Conservation (phyloP, 1,139 yeast species). For the Nakaseomyces sp. region DNA sequence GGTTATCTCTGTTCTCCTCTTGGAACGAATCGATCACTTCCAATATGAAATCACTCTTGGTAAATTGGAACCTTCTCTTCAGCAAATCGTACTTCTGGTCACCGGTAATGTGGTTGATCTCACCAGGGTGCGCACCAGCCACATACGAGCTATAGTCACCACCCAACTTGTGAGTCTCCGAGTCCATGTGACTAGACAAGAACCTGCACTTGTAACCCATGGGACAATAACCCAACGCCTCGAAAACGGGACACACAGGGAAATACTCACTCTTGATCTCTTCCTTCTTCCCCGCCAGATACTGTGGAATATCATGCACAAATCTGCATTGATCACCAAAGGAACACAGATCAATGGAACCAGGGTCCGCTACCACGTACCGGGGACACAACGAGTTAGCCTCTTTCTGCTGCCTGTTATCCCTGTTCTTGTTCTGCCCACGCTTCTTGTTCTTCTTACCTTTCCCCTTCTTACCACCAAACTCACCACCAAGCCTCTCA, state of each 20-base stretch:
- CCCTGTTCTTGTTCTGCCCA: conserved; percentile 89
- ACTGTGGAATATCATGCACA: conserved; percentile 63
- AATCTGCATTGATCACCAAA: conserved; percentile 72
- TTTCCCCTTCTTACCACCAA: conserved; percentile 35
- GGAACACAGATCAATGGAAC: conserved; percentile 39
- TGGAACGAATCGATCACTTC: conserved; percentile 48
- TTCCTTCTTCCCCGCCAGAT: conserved; percentile 54
- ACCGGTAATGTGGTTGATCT: conserved; percentile 54
- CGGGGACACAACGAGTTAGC: conserved; percentile 59
- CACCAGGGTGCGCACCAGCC: conserved; percentile 32
- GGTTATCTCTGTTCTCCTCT: conserved; percentile 33
- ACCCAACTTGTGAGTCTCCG: conserved; percentile 39
- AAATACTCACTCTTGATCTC: conserved; percentile 44
- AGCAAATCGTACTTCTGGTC: conserved; percentile 50
- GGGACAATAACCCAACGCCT: conserved; percentile 81
- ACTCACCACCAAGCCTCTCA: conserved; percentile 27
- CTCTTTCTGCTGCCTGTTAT: conserved; percentile 62
- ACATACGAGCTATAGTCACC: conserved; percentile 14
- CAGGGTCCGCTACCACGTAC: conserved; percentile 42
- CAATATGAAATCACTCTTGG: conserved; percentile 46
- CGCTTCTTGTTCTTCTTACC: conserved; percentile 44
- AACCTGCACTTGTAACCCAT: conserved; percentile 89
- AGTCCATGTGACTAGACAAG: conserved; percentile 63
- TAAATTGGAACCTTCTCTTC: conserved; percentile 53
- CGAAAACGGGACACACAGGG: conserved; percentile 75